Percentiles rank a stretch among this genome's conserved stretches.
phyloP scores from a whole-genome alignment of 1,284 basidiomycete species.

The Marasmius sp. region DNA sequence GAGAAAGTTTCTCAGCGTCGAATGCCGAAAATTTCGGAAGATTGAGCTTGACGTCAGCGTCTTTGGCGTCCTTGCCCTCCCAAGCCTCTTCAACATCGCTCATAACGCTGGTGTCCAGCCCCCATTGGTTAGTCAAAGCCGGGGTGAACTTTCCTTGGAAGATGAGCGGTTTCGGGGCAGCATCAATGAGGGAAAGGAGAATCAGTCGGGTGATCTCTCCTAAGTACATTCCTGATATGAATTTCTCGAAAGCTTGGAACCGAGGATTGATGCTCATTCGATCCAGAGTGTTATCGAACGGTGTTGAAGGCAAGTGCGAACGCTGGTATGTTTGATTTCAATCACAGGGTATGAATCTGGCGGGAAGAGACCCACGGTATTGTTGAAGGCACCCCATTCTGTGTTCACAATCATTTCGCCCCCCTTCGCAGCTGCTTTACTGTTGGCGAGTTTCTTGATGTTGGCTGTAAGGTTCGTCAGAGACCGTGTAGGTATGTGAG shows the following conservation, averaged over 20 bases:
- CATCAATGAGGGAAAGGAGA: conserved; percentile 85
- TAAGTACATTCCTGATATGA: conserved; percentile 98
- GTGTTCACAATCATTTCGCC: conserved; percentile 94
- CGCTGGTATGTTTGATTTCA: conserved; percentile 47
- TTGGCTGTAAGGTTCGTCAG: conserved; percentile 43
- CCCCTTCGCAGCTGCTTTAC: conserved; percentile 55
- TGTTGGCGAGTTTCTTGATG: conserved; percentile 79
- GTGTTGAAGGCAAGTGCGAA: conserved; percentile 83
- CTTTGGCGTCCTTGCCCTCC: conserved; percentile 34
- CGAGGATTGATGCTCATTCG: conserved; percentile 92
- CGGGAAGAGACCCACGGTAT: conserved; percentile 51
- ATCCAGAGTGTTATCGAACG: conserved; percentile 93
- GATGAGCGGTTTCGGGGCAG: conserved; percentile 65
- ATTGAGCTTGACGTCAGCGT: conserved; percentile 14
- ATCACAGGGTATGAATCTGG: background rate
- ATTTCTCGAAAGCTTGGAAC: conserved; percentile 96
- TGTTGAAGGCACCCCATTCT: conserved; percentile 97
- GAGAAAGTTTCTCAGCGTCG: conserved; percentile 30
- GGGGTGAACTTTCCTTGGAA: conserved; percentile 80
- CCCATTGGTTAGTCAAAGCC: conserved; percentile 86
- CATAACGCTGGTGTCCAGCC: conserved; percentile 91
- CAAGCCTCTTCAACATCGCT: conserved; percentile 83
- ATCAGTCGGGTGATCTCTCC: conserved; percentile 92
- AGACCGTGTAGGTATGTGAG: background rate
- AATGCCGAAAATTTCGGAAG: conserved; percentile 35